These are phyloP conservation scores for Coniochaeta pulveracea DNA, from an alignment of 2,329 filamentous ascomycete genomes.

Conservation along the genomic window DNA sequence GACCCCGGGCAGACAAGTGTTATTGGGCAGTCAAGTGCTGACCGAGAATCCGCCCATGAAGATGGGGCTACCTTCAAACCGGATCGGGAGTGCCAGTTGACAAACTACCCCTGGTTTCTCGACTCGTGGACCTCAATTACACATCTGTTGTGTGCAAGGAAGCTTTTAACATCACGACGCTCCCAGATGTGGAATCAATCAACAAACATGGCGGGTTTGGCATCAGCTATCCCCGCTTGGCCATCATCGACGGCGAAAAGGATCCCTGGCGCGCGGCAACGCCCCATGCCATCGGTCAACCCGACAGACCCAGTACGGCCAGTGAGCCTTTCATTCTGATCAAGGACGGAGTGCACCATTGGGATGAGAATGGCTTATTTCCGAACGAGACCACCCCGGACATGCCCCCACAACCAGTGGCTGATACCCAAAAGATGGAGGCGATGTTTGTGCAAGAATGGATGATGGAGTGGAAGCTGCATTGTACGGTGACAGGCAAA, in stretches of 20 bases:
- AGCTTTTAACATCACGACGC: conserved; percentile 57
- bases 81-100: conserved; percentile 56
- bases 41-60: too few relatives aligned
- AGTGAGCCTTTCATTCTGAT: conserved; percentile 67
- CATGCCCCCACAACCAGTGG: conserved; percentile 48
- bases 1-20: background rate
- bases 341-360: conserved; percentile 66
- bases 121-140: conserved; percentile 55
- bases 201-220: conserved; percentile 68
- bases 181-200: conserved; percentile 52
- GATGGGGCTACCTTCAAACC: conserved; percentile 72
- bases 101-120: conserved; percentile 60
- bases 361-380: conserved; percentile 63
- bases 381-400: conserved; percentile 45
- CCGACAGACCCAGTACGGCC: conserved; percentile 44
- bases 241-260: conserved; percentile 64
- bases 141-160: conserved; percentile 49
- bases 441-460: conserved; percentile 54
- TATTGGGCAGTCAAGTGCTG: too few relatives aligned
- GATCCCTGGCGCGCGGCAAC: conserved; percentile 74
- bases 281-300: conserved; percentile 53
- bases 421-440: conserved; percentile 45
- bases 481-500: conserved; percentile 11
- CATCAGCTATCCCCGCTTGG: conserved; percentile 64
- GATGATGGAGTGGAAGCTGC: conserved; percentile 45